Percentiles rank a stretch among this genome's conserved stretches.
phyloP scores from a whole-genome alignment of 768 basidiomycete genomes.

The button mushroom (Agaricus bisporus) region DNA sequence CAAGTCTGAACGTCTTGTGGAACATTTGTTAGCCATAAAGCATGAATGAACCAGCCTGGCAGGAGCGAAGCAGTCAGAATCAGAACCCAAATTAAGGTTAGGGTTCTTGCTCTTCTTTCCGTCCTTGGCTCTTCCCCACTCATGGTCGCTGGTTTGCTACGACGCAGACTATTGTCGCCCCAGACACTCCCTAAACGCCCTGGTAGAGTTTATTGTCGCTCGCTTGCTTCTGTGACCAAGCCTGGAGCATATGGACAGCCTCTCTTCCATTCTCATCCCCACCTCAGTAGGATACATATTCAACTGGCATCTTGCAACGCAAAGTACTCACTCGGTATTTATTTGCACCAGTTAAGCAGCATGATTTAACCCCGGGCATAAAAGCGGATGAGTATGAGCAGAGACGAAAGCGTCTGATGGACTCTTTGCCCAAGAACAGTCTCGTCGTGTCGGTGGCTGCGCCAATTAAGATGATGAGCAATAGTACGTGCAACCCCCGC shows the following conservation, averaged over 20 bases:
- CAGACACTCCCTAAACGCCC: background rate
- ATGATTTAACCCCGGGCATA: slow-evolving; percentile 84
- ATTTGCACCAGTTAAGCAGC: slow-evolving; percentile 37
- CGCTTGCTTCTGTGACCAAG: slow-evolving; percentile 31
- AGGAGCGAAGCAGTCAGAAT: background rate
- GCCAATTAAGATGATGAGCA: slow-evolving; percentile 81
- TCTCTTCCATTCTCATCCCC: slow-evolving; percentile 70
- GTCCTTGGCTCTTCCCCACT: background rate
- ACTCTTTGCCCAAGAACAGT: slow-evolving; percentile 63
- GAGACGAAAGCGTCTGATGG: slow-evolving; percentile 66
- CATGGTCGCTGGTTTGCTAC: slow-evolving; percentile 3
- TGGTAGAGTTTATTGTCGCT: background rate
- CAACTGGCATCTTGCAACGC: background rate
- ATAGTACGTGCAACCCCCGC: slow-evolving; percentile 42
- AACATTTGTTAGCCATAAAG: background rate
- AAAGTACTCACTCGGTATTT: background rate
- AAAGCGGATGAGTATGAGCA: slow-evolving; percentile 69
- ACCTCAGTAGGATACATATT: slow-evolving; percentile 47
- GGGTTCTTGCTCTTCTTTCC: background rate
- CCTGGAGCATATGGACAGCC: slow-evolving; percentile 83
- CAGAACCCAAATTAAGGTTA: slow-evolving; percentile 8
- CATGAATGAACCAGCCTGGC: background rate
- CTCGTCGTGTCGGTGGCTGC: slow-evolving; percentile 75
- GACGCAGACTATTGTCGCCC: slow-evolving; percentile 1
- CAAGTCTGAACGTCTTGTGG: background rate